Base-by-base conservation (phyloP, 768 basidiomycete species). In the Aureoboletus auriporus region DNA sequence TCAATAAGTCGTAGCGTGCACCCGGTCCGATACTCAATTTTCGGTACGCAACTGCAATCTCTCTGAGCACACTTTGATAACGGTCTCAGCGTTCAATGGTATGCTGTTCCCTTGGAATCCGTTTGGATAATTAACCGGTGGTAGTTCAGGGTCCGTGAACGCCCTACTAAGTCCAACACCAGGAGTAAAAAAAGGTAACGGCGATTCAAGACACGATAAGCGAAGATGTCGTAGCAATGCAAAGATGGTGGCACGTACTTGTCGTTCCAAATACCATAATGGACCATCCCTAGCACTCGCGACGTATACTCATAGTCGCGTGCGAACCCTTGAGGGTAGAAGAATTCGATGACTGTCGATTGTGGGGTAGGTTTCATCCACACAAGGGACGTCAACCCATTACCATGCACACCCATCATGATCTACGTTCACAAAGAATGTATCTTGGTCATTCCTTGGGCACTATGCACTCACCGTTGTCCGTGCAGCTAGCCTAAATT, bases 301-400 rank as follows among this genome's bases (percentile, higher is more conserved):
- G 87, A 73, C 1, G 86, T 89, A 51, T 79, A 90, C 64, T 90
- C 82, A 60, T 93, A 93, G 63, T 93, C 91, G 55, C 80, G 77
- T 10, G 92, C 89, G 61, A 93, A 93, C 3, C 92, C 91, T 38
- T 76, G 20, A 0, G 86, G 86, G 65, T 75, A 89, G 67, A 93
- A 93, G 69, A 96, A 93, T 60, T 96, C 93, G 61, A 95, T 89
- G 28, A 96, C 91, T 0, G 93, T 92, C 29, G 89, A 79, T 13
- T 84, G 75, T 6, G 83, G 83, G 5, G 79, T 80, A 2, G 89
- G 87, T 27, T 87, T 84, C 93, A 95, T 96, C 93, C 92, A 96
- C 5, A 96, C 64, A 1, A 94, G 75, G 28, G 89, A 78, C 0
- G 92, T 33, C 8, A 33, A 8, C 8, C 31, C 31, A 33, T 33